phyloP scores from a whole-genome alignment of 805 yeast genomes.

The Kregervanrija delftensis region DNA sequence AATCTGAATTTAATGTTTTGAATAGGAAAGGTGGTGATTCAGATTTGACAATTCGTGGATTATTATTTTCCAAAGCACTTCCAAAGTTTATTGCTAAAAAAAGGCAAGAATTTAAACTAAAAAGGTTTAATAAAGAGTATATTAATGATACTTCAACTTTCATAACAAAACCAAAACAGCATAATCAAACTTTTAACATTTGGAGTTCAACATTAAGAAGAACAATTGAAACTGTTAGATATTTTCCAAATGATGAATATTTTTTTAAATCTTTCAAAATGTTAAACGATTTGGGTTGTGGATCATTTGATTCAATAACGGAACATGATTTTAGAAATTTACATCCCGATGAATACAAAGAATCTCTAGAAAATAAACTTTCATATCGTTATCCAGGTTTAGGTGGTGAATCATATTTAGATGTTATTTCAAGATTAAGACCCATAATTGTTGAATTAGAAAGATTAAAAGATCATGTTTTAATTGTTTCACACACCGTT shows the following conservation, averaged over 20 bases:
- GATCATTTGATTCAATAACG: conserved; percentile 26
- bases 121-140: conserved; percentile 27
- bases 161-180: conserved; percentile 13
- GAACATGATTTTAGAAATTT: conserved; percentile 24
- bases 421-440: conserved; percentile 28
- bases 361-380: conserved; percentile 24
- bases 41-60: conserved; percentile 22
- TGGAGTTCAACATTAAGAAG: conserved; percentile 30
- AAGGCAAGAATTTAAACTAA: conserved; percentile 28
- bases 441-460: conserved; percentile 32
- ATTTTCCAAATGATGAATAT: conserved; percentile 25
- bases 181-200: conserved; percentile 25
- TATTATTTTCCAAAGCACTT: conserved; percentile 27
- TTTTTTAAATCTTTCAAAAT: conserved; percentile 27
- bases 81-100: conserved; percentile 29
- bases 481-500: conserved; percentile 29
- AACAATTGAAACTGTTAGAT: conserved; percentile 27
- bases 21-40: conserved; percentile 30
- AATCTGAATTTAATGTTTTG: conserved; percentile 21
- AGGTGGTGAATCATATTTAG: conserved; percentile 33
- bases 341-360: conserved; percentile 23
- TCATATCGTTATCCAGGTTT: conserved; percentile 30
- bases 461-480: conserved; percentile 28
- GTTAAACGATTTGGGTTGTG: conserved; percentile 30
- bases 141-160: conserved; percentile 23